Conservation (phyloP, 192 early-diverging fungal species). For the Entomortierella parvispora region DNA sequence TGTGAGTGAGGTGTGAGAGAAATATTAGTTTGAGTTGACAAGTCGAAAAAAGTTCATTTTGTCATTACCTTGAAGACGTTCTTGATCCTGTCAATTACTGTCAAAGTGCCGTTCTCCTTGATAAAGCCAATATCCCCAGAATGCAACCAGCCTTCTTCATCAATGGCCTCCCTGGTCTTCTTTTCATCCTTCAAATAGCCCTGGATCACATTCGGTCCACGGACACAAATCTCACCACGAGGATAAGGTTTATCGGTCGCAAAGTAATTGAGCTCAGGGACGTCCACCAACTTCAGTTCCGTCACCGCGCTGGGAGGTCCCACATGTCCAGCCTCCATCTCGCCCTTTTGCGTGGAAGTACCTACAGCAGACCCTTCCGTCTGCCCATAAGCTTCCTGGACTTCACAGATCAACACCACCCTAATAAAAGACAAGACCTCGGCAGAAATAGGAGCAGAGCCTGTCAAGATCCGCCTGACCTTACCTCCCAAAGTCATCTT, state of each 20-base stretch:
- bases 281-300: slow-evolving; percentile 89
- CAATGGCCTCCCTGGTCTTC: slow-evolving; percentile 76
- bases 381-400: slow-evolving; percentile 88
- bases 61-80: slow-evolving; percentile 80
- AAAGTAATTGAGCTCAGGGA: slow-evolving; percentile 86
- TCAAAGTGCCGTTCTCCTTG: slow-evolving; percentile 72
- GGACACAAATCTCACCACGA: slow-evolving; percentile 86
- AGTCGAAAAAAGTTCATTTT: background rate
- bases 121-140: slow-evolving; percentile 85
- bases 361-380: slow-evolving; percentile 76
- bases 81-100: slow-evolving; percentile 84
- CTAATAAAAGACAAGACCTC: slow-evolving; percentile 85
- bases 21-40: background rate
- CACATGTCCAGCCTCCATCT: slow-evolving; percentile 78
- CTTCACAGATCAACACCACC: slow-evolving; percentile 74
- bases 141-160: slow-evolving; percentile 85
- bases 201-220: slow-evolving; percentile 75
- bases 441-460: slow-evolving; percentile 82
- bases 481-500: slow-evolving; percentile 79
- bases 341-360: slow-evolving; percentile 61
- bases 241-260: slow-evolving; percentile 77
- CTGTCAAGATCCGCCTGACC: slow-evolving; percentile 73
- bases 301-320: slow-evolving; percentile 71
- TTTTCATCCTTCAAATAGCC: slow-evolving; percentile 82
- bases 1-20: background rate